Base-by-base conservation (phyloP, 2,329 filamentous ascomycete genomes). In the Ceratocystis destructans region DNA sequence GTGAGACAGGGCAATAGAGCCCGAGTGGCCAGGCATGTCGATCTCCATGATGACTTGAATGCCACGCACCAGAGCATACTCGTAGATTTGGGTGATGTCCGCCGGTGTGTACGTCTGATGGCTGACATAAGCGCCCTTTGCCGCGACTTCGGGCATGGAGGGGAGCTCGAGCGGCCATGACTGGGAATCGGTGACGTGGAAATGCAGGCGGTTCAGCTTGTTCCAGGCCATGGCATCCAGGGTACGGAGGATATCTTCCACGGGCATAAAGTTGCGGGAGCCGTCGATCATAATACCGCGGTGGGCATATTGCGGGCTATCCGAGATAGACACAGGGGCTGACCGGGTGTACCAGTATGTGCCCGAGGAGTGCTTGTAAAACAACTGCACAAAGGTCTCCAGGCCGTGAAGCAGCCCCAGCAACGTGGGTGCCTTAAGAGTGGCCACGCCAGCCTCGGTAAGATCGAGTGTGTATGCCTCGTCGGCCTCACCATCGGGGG, bases 121-220 rank as follows among this genome's bases (percentile, higher is more conserved):
- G 20, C 80, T 78, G 28, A 80, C 79, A 72, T 95, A 95, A 0
- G 89, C 87, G 45, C 90, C 90, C 73, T 89, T 86, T 64, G 79
- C 75, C 2, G 89, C 80, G 1, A 96, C 79, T 67, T 87, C 82
- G 2, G 90, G 88, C 69, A 96, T 76, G 1, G 87, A 76, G 0
- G 89, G 88, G 62, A 96, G 86, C 70, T 90, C 89, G 28, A 96
- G 78, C 0, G 90, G 90, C 87, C 90, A 95, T 3, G 89, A 89
- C 75, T 95, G 90, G 17, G 87, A 85, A 74, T 95, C 90, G 3
- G 89, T 94, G 67, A 87, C 80, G 77, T 95, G 90, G 65, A 93
- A 78, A 75, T 94, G 90, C 66, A 95, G 80, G 5, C 85, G 81
- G 76, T 94, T 94, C 79, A 94, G 82, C 77, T 95, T 94, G 77